Percentiles rank a stretch among this genome's conserved stretches.
phyloP scores from a whole-genome alignment of 805 yeast species.

The Saccharomycopsis selenospora region DNA sequence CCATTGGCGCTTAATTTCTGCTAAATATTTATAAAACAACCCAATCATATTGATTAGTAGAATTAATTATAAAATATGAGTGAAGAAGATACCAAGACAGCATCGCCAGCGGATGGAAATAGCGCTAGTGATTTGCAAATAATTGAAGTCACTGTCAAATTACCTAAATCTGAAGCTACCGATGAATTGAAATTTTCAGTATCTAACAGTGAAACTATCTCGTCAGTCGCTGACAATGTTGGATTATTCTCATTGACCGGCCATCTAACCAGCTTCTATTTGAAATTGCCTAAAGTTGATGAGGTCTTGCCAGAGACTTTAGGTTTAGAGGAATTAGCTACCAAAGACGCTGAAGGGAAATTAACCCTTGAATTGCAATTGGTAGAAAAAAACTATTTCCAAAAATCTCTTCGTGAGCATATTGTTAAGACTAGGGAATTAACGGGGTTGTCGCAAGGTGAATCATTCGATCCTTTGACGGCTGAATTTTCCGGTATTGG shows the following conservation, averaged over 20 bases:
- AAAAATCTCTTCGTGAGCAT: constrained; percentile 54
- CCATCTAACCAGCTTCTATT: constrained; percentile 53
- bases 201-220: constrained; percentile 38
- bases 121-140: constrained; percentile 1
- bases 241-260: constrained; percentile 49
- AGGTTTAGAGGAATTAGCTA: constrained; percentile 27
- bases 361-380: constrained; percentile 36
- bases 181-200: constrained; percentile 11
- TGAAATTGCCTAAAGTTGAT: constrained; percentile 33
- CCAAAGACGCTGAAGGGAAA: constrained; percentile 6
- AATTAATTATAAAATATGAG: too few relatives aligned
- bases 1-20: too few relatives aligned
- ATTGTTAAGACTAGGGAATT: constrained; percentile 55
- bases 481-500: constrained; percentile 12
- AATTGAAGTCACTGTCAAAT: constrained; percentile 3
- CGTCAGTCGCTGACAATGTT: constrained; percentile 52
- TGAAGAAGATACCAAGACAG: too few relatives aligned
- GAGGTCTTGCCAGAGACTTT: constrained; percentile 30
- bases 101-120: too few relatives aligned
- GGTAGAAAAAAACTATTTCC: constrained; percentile 47
- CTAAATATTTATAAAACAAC: too few relatives aligned
- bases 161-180: constrained; percentile 3
- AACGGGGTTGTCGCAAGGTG: constrained; percentile 43
- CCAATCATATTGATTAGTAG: too few relatives aligned
- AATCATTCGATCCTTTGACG: constrained; percentile 36